Evolutionary conservation across 371 early-diverging fungal genomes (phyloP).

Genomic region (Apophysomyces trapeziformis): DNA sequence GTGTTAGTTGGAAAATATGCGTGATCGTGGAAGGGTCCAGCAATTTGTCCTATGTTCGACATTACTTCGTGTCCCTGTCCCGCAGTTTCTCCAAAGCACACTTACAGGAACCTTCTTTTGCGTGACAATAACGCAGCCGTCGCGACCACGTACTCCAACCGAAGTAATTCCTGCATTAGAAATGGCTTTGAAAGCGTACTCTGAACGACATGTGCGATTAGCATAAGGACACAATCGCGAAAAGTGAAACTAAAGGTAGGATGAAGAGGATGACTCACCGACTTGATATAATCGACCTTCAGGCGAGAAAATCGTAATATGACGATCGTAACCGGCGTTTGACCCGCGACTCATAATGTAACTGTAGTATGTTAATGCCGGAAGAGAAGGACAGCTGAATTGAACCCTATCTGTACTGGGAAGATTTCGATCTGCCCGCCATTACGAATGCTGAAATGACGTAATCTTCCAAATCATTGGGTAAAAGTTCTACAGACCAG

Average conservation of each 20-base stretch:
- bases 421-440: too few species aligned
- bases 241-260: neutral
- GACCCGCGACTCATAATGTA: slow-evolving; percentile 72
- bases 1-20: slow-evolving; percentile 92
- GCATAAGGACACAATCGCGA: slow-evolving; percentile 1
- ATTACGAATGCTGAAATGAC: too few species aligned
- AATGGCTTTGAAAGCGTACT: slow-evolving; percentile 99
- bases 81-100: neutral
- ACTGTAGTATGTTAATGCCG: neutral
- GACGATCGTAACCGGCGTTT: slow-evolving; percentile 95
- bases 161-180: slow-evolving; percentile 94
- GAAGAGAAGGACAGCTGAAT: neutral
- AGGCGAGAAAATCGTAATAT: slow-evolving; percentile 98
- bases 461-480: too few species aligned
- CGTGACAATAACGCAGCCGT: slow-evolving; percentile 91
- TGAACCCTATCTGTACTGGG: too few species aligned
- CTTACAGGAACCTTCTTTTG: slow-evolving; percentile 97
- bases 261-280: slow-evolving; percentile 62
- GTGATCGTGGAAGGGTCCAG: slow-evolving; percentile 95
- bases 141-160: slow-evolving; percentile 94
- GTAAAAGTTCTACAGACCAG: too few species aligned
- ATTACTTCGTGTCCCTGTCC: neutral
- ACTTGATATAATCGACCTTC: slow-evolving; percentile 99
- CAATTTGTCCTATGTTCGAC: slow-evolving; percentile 85
- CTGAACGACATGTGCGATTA: slow-evolving; percentile 51